Evolutionary conservation across 1,284 basidiomycete genomes (phyloP).

Genomic region (Ceratobasidium sp.): DNA sequence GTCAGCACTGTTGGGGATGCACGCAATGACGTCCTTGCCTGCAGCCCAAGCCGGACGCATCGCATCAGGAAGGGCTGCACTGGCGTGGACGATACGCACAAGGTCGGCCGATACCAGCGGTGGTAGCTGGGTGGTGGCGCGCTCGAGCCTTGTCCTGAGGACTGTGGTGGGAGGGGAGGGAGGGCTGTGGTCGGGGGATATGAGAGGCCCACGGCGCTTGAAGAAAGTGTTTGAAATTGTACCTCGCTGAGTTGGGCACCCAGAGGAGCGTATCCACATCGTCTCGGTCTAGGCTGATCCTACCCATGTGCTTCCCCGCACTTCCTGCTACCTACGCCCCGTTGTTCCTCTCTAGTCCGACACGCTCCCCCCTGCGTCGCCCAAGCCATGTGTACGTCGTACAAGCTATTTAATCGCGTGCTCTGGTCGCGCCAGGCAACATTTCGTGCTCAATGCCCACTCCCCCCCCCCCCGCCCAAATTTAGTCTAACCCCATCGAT

Average conservation of each 20-base stretch:
- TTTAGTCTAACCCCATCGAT: constrained; percentile 28
- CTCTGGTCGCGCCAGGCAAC: background rate
- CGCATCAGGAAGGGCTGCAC: background rate
- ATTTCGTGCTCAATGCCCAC: background rate
- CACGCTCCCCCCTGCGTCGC: background rate
- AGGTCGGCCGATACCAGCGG: constrained; percentile 10
- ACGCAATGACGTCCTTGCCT: constrained; percentile 28
- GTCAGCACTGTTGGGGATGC: constrained; percentile 18
- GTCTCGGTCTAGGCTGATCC: constrained; percentile 30
- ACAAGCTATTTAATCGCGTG: background rate
- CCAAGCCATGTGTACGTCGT: background rate
- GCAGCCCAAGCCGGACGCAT: background rate
- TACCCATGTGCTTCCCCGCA: constrained; percentile 41
- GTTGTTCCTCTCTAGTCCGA: background rate
- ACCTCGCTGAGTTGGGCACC: constrained; percentile 13
- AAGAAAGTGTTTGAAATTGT: constrained; percentile 7
- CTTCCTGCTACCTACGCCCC: background rate
- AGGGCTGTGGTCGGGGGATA: constrained; percentile 22
- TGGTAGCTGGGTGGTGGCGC: constrained; percentile 4
- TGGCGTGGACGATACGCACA: constrained; percentile 2
- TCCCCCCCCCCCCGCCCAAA: background rate
- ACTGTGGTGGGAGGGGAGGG: background rate
- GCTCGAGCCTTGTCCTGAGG: background rate
- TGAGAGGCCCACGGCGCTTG: constrained; percentile 16
- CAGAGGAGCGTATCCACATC: constrained; percentile 5